These are phyloP conservation scores for Novymonas esmeraldas DNA, from an alignment of 208 protist genomes.

Conservation along the genomic window DNA sequence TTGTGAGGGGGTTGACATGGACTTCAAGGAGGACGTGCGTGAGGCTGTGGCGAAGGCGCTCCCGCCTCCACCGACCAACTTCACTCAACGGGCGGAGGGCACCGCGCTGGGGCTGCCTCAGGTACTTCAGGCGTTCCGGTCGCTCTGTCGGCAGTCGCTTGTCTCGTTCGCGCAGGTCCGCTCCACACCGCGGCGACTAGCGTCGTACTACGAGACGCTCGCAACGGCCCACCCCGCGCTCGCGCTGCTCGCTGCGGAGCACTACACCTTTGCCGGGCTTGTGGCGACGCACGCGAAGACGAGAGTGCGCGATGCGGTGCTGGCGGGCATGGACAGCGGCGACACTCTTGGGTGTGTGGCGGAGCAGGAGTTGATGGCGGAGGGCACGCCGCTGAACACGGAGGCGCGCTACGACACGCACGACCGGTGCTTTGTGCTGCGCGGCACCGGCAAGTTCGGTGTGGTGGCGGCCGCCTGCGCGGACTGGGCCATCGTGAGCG, in stretches of 20 bases:
- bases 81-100: slow-evolving; percentile 38
- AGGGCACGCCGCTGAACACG: slow-evolving; percentile 79
- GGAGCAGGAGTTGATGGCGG: slow-evolving; percentile 73
- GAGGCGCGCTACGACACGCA: slow-evolving; percentile 81
- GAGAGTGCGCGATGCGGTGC: slow-evolving; percentile 41
- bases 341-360: slow-evolving; percentile 69
- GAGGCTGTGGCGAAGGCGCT: slow-evolving; percentile 54
- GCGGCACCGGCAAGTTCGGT: slow-evolving; percentile 86
- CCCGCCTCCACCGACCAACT: slow-evolving; percentile 53
- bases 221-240: slow-evolving; percentile 66
- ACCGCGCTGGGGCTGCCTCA: slow-evolving; percentile 15
- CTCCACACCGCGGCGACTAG: slow-evolving; percentile 71
- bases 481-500: slow-evolving; percentile 84
- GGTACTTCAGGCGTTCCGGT: slow-evolving; percentile 63
- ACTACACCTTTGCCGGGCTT: slow-evolving; percentile 85
- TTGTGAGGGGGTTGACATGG: slow-evolving; percentile 83
- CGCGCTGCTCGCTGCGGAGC: slow-evolving; percentile 74
- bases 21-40: slow-evolving; percentile 84
- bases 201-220: slow-evolving; percentile 77
- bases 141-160: slow-evolving; percentile 53
- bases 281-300: slow-evolving; percentile 70
- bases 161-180: slow-evolving; percentile 84
- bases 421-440: slow-evolving; percentile 79
- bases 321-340: slow-evolving; percentile 69
- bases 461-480: slow-evolving; percentile 70